Evolutionary conservation across 2,329 filamentous ascomycete species (phyloP).

Genomic region (Botrytis hyacinthi): DNA sequence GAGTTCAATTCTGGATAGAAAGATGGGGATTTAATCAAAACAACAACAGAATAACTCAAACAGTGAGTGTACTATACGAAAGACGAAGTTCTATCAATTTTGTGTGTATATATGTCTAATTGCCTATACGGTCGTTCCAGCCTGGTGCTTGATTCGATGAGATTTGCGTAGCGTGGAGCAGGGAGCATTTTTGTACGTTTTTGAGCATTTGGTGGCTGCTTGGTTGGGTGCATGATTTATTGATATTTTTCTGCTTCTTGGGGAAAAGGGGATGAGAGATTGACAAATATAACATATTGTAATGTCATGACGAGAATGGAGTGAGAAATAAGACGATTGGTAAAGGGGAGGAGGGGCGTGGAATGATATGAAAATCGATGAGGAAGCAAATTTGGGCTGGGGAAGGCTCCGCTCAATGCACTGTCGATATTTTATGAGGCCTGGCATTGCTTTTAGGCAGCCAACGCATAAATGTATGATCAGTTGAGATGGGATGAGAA

Average conservation of each 20-base stretch:
- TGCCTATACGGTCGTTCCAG: conserved; percentile 11
- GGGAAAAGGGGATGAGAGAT: neutral
- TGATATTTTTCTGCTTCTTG: conserved; percentile 2
- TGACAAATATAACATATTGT: conserved; percentile 7
- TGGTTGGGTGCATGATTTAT: neutral
- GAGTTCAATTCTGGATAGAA: conserved; percentile 37
- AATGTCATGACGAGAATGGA: neutral
- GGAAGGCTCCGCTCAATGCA: neutral
- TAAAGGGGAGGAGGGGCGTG: neutral
- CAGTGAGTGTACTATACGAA: neutral
- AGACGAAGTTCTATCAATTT: neutral
- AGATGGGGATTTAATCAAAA: conserved; percentile 30
- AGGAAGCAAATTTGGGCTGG: neutral
- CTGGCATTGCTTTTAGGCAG: neutral
- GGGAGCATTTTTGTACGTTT: neutral
- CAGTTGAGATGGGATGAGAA: neutral
- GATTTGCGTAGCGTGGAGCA: conserved; percentile 18
- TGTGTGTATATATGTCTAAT: conserved; percentile 8
- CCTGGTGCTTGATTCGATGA: conserved; percentile 22
- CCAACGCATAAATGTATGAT: neutral
- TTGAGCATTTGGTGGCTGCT: conserved; percentile 5
- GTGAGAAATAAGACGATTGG: too few species aligned
- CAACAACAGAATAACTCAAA: neutral
- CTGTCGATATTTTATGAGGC: neutral
- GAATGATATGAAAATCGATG: neutral